These are phyloP conservation scores for Globisporangium abappressorium DNA, from an alignment of 352 stramenopile species.

Conservation along the genomic window DNA sequence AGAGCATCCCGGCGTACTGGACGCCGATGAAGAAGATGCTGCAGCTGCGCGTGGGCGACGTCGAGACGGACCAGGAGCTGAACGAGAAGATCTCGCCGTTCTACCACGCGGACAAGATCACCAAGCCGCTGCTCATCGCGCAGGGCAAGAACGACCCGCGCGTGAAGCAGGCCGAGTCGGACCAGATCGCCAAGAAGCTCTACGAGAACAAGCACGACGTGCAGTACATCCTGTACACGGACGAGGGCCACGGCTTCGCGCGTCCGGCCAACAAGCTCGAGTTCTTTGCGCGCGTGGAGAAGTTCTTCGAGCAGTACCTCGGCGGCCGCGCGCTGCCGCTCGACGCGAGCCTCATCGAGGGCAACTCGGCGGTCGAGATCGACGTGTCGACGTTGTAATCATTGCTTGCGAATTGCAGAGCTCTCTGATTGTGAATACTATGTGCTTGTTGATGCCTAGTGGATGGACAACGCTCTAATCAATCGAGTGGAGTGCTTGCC, in stretches of 20 bases:
- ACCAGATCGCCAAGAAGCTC: constrained; percentile 74
- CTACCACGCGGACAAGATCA: constrained; percentile 77
- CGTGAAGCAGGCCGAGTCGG: constrained; percentile 64
- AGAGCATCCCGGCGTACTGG: constrained; percentile 44
- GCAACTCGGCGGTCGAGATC: constrained; percentile 32
- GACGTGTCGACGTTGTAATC: constrained; percentile 21
- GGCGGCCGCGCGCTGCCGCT: constrained; percentile 25
- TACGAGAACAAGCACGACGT: constrained; percentile 65
- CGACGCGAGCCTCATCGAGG: constrained; percentile 23
- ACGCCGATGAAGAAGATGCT: constrained; percentile 39
- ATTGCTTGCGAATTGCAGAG: neutral
- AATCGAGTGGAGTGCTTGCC: neutral
- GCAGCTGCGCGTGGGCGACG: constrained; percentile 33
- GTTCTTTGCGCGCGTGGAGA: constrained; percentile 45
- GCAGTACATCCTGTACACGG: constrained; percentile 77
- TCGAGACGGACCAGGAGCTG: constrained; percentile 35
- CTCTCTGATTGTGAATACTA: neutral
- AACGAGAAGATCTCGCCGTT: constrained; percentile 57
- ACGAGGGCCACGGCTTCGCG: constrained; percentile 80
- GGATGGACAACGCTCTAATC: neutral
- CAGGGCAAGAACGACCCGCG: constrained; percentile 81
- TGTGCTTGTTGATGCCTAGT: neutral
- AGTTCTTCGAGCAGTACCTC: constrained; percentile 33
- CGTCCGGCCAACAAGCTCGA: constrained; percentile 66
- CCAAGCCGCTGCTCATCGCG: constrained; percentile 68